Evolutionary conservation across 78 protist species (phyloP), one percentile per base, ranked within the genome.

Genomic region (Dictyostelium firmibasis): DNA sequence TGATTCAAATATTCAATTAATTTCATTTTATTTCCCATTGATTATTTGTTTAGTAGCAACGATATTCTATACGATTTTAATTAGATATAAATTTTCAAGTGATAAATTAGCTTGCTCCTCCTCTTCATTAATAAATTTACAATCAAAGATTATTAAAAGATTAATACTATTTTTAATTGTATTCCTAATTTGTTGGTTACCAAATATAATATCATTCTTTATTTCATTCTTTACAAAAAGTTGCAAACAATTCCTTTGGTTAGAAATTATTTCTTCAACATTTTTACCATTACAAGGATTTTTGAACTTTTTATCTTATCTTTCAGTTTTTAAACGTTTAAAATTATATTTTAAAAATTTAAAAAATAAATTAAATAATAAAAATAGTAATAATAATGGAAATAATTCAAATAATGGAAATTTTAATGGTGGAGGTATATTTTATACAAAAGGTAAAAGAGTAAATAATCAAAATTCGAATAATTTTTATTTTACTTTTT

Each of bases 401-500:
- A n/a, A n/a, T 67, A 67, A 67, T 10, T 57, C 67, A 57, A 64
- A 64, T 27, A 69, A 27, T 69, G 31, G 23, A 27, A 69, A 33
- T 72, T 29, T 25, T 25, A 29, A 4, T 67, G 35, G 75, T 27
- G 75, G 75, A 10, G 25, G 43, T 72, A 33, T 72, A 33, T 72
- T 72, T 72, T 72, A 72, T 72, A 14, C 79, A 11, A 72, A 31
- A 67, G 38, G 38, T 11, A 67, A 33, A 72, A 31, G 6, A 31
- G 79, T 72, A 4, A 31, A 27, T 14, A 72, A 29, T 31, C 33
- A 31, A 29, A 16, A 20, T 4, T 6, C 36, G 0, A 72, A 72
- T 33, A 72, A 72, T 33, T 72, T 72, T 33, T 72, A 72, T 72
- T 72, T 72, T 33, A 72, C 79, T 72, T 72, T 72, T 72, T 72